Conservation (phyloP, 1,139 yeast species). For the Yamadazyma buinensis region DNA sequence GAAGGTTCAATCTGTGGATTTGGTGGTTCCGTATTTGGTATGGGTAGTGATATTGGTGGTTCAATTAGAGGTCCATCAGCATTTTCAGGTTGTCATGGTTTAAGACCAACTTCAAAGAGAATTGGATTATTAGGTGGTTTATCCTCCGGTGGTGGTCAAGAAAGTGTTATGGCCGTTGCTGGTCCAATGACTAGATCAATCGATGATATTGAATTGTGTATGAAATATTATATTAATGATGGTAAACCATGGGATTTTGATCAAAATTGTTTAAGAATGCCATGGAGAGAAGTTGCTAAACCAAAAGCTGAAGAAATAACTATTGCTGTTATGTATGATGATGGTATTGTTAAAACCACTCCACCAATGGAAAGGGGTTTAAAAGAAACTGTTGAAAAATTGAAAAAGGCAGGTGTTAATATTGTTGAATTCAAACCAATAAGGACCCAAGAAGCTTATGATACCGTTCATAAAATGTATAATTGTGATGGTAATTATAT, state of each 20-base stretch:
- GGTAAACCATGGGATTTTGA: conserved; percentile 74
- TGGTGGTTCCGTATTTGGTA: conserved; percentile 63
- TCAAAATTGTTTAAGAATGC: conserved; percentile 49
- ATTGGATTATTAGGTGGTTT: conserved; percentile 48
- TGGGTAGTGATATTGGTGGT: conserved; percentile 81
- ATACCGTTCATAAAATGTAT: conserved; percentile 48
- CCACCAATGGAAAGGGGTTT: conserved; percentile 54
- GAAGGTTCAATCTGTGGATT: conserved; percentile 68
- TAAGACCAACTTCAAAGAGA: conserved; percentile 67
- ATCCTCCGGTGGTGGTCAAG: conserved; percentile 55
- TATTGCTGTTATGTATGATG: conserved; percentile 38
- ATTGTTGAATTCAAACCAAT: conserved; percentile 49
- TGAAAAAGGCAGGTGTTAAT: conserved; percentile 29
- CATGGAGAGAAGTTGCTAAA: conserved; percentile 55
- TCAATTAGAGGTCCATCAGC: conserved; percentile 77
- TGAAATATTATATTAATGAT: conserved; percentile 51
- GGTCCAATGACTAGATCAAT: conserved; percentile 64
- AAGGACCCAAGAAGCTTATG: conserved; percentile 46
- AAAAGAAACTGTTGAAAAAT: conserved; percentile 23
- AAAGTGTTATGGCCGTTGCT: conserved; percentile 53
- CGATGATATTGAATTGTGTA: conserved; percentile 61
- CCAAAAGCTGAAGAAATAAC: conserved; percentile 40
- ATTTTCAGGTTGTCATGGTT: conserved; percentile 61
- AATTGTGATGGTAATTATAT: conserved; percentile 58
- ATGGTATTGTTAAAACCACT: conserved; percentile 36